Percentiles rank a stretch among this genome's conserved stretches.
These are phyloP conservation scores for Penicillium sp. DNA, from an alignment of 2,329 filamentous ascomycete genomes.

Conservation along the genomic window DNA sequence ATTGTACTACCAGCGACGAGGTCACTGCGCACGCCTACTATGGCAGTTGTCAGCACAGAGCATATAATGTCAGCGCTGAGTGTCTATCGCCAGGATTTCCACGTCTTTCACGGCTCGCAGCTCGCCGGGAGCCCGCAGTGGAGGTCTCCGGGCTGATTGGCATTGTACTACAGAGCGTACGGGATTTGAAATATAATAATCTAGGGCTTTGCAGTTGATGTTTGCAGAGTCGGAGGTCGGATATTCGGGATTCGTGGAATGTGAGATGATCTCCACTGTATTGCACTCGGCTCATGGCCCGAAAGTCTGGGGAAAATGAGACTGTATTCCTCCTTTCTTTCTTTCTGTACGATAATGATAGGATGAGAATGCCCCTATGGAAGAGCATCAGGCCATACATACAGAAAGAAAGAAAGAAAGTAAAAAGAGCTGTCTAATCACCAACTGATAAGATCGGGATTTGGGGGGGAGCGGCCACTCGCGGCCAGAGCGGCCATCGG, in stretches of 20 bases:
- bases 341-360: neutral
- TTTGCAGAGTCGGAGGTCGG: conserved; percentile 17
- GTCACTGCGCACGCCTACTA: neutral
- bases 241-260: conserved; percentile 17
- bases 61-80: neutral
- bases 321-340: too few relatives aligned
- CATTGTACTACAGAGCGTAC: neutral
- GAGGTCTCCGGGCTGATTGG: conserved; percentile 17
- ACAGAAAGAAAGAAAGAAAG: neutral
- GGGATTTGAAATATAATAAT: conserved; percentile 2
- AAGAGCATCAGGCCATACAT: conserved; percentile 1
- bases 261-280: conserved; percentile 4
- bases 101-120: conserved; percentile 4
- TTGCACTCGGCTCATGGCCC: neutral
- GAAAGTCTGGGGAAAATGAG: conserved; percentile 7
- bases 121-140: conserved; percentile 15
- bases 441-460: conserved; percentile 32
- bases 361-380: neutral
- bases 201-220: neutral
- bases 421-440: neutral
- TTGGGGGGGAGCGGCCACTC: conserved; percentile 29
- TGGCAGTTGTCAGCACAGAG: neutral
- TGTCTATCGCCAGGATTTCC: neutral
- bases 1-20: neutral
- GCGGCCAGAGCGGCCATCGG: conserved; percentile 42